phyloP scores from a whole-genome alignment of 139 green algal genomes.

The Closterium sp. region DNA sequence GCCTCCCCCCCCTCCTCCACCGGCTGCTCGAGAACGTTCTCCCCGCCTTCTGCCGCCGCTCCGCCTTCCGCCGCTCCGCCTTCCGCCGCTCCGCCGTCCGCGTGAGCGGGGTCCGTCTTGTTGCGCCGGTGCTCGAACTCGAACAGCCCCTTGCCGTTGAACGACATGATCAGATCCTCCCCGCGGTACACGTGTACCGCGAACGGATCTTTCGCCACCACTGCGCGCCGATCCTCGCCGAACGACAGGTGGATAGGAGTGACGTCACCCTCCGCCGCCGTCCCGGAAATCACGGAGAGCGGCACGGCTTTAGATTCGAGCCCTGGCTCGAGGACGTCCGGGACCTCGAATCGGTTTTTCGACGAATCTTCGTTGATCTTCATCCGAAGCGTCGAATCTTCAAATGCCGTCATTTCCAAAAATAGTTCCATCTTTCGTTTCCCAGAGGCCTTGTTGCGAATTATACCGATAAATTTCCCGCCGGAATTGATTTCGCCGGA shows the following conservation, averaged over 20 bases:
- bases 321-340: constrained; percentile 68
- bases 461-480: constrained; percentile 1
- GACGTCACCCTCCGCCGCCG: too few species aligned
- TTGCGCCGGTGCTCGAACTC: constrained; percentile 79
- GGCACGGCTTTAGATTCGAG: constrained; percentile 27
- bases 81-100: background rate
- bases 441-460: constrained; percentile 6
- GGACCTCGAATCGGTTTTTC: constrained; percentile 68
- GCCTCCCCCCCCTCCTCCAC: too few species aligned
- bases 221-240: constrained; percentile 13
- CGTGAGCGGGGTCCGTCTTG: constrained; percentile 55
- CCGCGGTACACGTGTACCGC: constrained; percentile 59
- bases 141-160: constrained; percentile 82
- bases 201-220: constrained; percentile 69
- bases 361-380: constrained; percentile 70
- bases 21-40: too few species aligned
- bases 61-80: too few species aligned
- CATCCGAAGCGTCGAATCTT: constrained; percentile 68
- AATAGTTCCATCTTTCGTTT: constrained; percentile 38
- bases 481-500: background rate
- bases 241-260: background rate
- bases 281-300: background rate
- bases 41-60: too few species aligned
- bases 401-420: constrained; percentile 69
- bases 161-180: constrained; percentile 55